A percentile compares a stretch with the other conserved stretches of the same genome.
These are phyloP conservation scores for Diaporthe sp. DNA, from an alignment of 2,329 filamentous ascomycete species.

Conservation along the genomic window DNA sequence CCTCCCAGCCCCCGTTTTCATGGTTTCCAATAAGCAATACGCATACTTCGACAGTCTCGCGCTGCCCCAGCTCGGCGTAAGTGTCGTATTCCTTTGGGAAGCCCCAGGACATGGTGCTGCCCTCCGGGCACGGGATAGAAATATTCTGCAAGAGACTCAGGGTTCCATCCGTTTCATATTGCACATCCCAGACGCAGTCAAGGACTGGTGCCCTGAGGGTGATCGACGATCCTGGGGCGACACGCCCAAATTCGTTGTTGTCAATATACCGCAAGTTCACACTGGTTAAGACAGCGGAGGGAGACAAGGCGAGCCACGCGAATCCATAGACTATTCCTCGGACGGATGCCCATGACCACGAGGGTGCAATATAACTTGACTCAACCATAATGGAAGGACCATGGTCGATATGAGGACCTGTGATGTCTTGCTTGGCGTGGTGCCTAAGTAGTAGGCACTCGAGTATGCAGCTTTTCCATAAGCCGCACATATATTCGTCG, in stretches of 20 bases:
- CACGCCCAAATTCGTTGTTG: neutral
- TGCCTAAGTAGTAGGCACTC: neutral
- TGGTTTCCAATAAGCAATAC: neutral
- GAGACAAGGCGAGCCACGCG: too few relatives aligned
- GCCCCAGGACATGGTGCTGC: fast-evolving
- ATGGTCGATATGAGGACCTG: neutral
- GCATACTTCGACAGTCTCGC: neutral
- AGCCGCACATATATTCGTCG: neutral
- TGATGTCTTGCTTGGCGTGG: neutral
- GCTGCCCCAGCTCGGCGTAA: neutral
- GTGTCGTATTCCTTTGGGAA: neutral
- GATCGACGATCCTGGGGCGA: neutral
- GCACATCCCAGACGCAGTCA: neutral
- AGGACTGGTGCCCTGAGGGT: neutral
- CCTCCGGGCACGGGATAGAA: neutral
- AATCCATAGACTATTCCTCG: neutral
- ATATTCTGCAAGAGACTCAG: neutral
- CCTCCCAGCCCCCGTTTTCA: too few relatives aligned
- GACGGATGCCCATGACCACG: neutral
- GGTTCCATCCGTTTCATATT: neutral
- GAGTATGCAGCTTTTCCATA: neutral
- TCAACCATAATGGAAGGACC: neutral
- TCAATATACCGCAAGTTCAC: neutral
- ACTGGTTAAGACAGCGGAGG: neutral
- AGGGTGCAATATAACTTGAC: neutral